Percentiles rank a stretch among this genome's conserved stretches.
Conservation (phyloP, 805 yeast genomes). For the Sugiyamaella smithiae region DNA sequence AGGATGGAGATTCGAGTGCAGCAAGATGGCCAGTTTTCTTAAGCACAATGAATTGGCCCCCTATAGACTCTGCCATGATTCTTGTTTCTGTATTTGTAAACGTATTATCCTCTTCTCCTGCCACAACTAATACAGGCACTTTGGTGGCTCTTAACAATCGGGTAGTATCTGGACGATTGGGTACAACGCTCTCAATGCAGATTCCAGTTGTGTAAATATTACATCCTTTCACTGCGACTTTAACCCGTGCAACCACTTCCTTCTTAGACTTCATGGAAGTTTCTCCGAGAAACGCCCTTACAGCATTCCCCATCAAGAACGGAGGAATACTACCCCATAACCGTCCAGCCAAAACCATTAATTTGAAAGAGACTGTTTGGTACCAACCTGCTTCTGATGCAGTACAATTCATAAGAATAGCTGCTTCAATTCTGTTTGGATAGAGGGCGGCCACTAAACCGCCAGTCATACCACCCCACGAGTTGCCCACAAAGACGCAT, state of each 20-base stretch:
- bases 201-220: background rate
- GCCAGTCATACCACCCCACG: conserved; percentile 14
- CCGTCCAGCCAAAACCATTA: background rate
- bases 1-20: conserved; percentile 6
- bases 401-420: conserved; percentile 11
- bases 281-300: conserved; percentile 5
- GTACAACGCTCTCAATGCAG: conserved; percentile 6
- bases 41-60: conserved; percentile 1
- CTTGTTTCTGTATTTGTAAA: background rate
- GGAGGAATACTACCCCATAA: background rate
- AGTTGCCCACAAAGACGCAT: conserved; percentile 7
- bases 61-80: conserved; percentile 5
- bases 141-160: background rate
- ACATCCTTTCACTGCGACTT: background rate
- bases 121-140: conserved; percentile 9
- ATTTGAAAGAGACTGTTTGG: background rate
- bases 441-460: conserved; percentile 7
- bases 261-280: background rate
- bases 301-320: conserved; percentile 3
- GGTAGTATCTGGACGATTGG: conserved; percentile 8
- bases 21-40: conserved; percentile 6
- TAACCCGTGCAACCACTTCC: conserved; percentile 1
- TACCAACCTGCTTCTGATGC: conserved; percentile 8
- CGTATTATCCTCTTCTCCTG: conserved; percentile 10
- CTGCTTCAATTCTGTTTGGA: conserved; percentile 6